A percentile compares a stretch with the other conserved stretches of the same genome.
Evolutionary conservation across 306 rosid genomes (phyloP).

Genomic region (Urtica urens): DNA sequence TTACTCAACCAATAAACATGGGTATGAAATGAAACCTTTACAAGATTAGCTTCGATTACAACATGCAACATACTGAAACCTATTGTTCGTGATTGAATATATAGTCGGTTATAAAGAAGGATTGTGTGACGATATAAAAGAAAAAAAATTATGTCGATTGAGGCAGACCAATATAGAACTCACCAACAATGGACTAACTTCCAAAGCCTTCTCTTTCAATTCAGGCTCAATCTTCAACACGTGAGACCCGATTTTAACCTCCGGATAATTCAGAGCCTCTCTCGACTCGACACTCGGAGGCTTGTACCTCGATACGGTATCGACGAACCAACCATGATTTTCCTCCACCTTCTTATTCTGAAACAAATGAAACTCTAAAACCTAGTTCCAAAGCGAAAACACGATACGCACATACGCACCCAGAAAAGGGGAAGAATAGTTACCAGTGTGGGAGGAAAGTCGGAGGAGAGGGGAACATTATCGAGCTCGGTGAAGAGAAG

Average conservation of each 20-base stretch:
- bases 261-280: slow-evolving; percentile 54
- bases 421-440: neutral
- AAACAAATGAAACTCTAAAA: slow-evolving; percentile 12
- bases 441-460: slow-evolving; percentile 63
- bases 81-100: neutral
- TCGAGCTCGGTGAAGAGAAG: slow-evolving; percentile 61
- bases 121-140: neutral
- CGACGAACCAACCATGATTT: slow-evolving; percentile 63
- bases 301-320: slow-evolving; percentile 48
- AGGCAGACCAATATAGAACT: slow-evolving; percentile 3
- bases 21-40: neutral
- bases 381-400: neutral
- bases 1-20: neutral
- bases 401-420: neutral
- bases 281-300: slow-evolving; percentile 59
- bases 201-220: slow-evolving; percentile 64
- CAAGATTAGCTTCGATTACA: neutral
- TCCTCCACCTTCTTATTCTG: slow-evolving; percentile 67
- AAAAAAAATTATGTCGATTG: neutral
- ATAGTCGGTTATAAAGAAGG: neutral
- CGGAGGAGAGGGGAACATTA: slow-evolving; percentile 45
- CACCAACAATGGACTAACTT: slow-evolving; percentile 63
- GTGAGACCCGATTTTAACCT: slow-evolving; percentile 55
- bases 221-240: slow-evolving; percentile 38
- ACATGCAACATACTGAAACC: neutral